Evolutionary conservation across 2,329 filamentous ascomycete genomes (phyloP), one percentile per base, ranked within the genome.

Genomic region (Aspergillus fructus): DNA sequence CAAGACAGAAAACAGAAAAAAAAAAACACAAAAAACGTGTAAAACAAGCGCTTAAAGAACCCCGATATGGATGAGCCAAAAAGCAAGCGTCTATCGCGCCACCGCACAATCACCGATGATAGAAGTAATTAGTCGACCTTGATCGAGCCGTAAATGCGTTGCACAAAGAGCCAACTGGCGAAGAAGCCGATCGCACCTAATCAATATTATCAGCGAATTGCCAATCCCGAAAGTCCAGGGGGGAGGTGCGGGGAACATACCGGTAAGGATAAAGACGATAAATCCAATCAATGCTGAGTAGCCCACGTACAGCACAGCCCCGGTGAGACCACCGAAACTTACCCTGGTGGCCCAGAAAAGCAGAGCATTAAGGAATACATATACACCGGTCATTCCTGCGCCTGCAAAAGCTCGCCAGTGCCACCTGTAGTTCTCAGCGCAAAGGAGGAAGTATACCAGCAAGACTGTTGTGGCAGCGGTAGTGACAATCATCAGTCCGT

Each of bases 361-460:
- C 65, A 99, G 76, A 53, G 92, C 93, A 74, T 96, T 96, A 40
- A 89, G 78, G 74, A 97, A 97, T 46, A 99, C 92, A 72, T 97
- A 99, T 13, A 85, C 85, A 1, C 93, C 93, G 52, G 89, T 96
- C 70, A 92, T 93, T 58, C 94, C 94, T 1, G 92, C 92, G 2
- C 91, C 93, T 59, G 91, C 83, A 79, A 99, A 99, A 5, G 92
- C 88, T 52, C 94, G 86, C 94, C 94, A 99, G 68, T 97, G 94
- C 94, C 94, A 99, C 74, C 96, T 90, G 77, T 99, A 99, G 77
- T 99, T 94, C 78, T 99, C 94, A 0, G 91, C 88, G 71, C 93
- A 97, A 13, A 99, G 86, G 66, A 99, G 74, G 80, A 97, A 97
- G 77, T 99, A 99, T 0, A 97, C 90, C 83, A 97, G 88, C 17